Conservation (phyloP, 176 grass and related monocot genomes). For the Cocos nucifera region DNA sequence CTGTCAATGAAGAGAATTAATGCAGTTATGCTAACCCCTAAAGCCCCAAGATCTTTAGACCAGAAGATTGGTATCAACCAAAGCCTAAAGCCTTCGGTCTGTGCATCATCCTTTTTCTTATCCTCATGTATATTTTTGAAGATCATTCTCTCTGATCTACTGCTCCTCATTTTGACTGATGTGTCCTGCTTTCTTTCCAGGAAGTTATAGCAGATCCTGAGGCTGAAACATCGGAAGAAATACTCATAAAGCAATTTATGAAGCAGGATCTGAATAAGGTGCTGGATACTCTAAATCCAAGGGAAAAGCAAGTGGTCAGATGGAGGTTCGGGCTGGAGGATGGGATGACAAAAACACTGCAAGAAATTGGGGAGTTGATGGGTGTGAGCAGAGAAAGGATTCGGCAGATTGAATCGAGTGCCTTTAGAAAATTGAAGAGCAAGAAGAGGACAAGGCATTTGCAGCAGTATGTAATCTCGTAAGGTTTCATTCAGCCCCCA, state of each 20-base stretch:
- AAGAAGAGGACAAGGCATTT: slow-evolving; percentile 55
- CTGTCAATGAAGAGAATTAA: slow-evolving; percentile 44
- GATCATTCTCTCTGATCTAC: too few species aligned
- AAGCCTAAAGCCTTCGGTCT: slow-evolving; percentile 58
- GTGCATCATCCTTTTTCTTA: slow-evolving; percentile 7
- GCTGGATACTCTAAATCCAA: slow-evolving; percentile 50
- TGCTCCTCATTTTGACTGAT: slow-evolving; percentile 2
- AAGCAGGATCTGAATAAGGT: slow-evolving; percentile 53
- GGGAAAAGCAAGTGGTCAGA: slow-evolving; percentile 56
- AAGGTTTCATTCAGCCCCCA: background rate
- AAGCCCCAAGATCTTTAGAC: slow-evolving; percentile 48
- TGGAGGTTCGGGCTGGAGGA: slow-evolving; percentile 69
- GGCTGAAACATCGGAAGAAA: slow-evolving; percentile 52
- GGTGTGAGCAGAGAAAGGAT: slow-evolving; percentile 84
- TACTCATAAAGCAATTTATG: slow-evolving; percentile 53
- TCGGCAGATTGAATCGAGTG: slow-evolving; percentile 63
- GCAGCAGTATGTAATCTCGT: slow-evolving; percentile 45
- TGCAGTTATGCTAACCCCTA: slow-evolving; percentile 55
- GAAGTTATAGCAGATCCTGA: slow-evolving; percentile 59
- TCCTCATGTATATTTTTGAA: background rate
- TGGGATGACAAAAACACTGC: slow-evolving; percentile 57
- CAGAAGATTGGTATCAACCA: slow-evolving; percentile 44
- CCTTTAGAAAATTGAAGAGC: slow-evolving; percentile 77
- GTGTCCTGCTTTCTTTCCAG: slow-evolving; percentile 21
- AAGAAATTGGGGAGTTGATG: slow-evolving; percentile 61